Evolutionary conservation across 768 basidiomycete genomes (phyloP).

Genomic region (Podaxis sp.): DNA sequence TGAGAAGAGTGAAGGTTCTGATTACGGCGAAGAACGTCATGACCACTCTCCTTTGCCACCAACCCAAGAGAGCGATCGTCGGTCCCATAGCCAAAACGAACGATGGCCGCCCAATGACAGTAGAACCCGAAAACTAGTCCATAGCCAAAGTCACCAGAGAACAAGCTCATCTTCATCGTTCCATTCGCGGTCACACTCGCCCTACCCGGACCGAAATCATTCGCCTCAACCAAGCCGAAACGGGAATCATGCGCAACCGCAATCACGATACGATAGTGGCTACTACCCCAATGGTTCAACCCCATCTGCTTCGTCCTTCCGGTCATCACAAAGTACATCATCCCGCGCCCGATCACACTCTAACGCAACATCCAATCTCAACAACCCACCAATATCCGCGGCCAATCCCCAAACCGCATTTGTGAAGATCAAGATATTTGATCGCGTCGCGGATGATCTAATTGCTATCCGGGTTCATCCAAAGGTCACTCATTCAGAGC

Average conservation of each 20-base stretch:
- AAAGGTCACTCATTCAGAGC: slow-evolving; percentile 76
- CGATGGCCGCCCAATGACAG: slow-evolving; percentile 38
- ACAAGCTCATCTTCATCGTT: slow-evolving; percentile 49
- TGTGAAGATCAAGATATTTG: slow-evolving; percentile 98
- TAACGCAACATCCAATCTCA: slow-evolving; percentile 48
- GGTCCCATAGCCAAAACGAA: slow-evolving; percentile 38
- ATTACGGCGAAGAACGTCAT: slow-evolving; percentile 62
- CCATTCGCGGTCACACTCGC: slow-evolving; percentile 37
- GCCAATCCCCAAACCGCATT: slow-evolving; percentile 83
- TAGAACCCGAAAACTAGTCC: slow-evolving; percentile 38
- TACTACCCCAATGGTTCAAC: slow-evolving; percentile 29
- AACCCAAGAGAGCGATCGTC: slow-evolving; percentile 32
- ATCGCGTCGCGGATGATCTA: slow-evolving; percentile 88
- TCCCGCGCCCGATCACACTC: slow-evolving; percentile 60
- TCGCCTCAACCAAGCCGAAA: slow-evolving; percentile 29
- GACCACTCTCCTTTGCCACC: slow-evolving; percentile 41
- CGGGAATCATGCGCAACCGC: slow-evolving; percentile 24
- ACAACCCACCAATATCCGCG: slow-evolving; percentile 72
- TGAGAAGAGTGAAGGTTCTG: slow-evolving; percentile 59
- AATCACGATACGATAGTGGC: slow-evolving; percentile 29
- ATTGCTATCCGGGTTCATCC: slow-evolving; percentile 98
- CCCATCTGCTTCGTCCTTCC: slow-evolving; percentile 47
- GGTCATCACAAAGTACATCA: slow-evolving; percentile 52
- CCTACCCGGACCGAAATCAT: slow-evolving; percentile 28
- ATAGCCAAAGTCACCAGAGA: slow-evolving; percentile 50